Evolutionary conservation across 2,329 filamentous ascomycete genomes (phyloP), one percentile per base, ranked within the genome.

Genomic region (Phialophora verrucosa): DNA sequence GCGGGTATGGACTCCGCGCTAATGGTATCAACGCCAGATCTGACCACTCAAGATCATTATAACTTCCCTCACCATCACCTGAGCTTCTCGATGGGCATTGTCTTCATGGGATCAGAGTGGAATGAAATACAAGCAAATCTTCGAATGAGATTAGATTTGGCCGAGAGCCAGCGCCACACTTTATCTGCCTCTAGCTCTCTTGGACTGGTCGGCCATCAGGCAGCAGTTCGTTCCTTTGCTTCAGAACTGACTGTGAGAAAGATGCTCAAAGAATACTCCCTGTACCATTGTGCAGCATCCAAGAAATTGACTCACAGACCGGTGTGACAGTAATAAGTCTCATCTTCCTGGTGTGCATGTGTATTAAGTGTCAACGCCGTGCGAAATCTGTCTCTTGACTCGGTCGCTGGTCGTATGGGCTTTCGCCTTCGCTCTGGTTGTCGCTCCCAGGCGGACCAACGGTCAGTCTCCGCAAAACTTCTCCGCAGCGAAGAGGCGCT

Each of bases 361-460:
- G 11, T 42, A 35, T 35, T 4, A 10, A 35, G 32, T 35, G 32
- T 35, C 32, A 35, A 35, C 10, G 2, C 14, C 1, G 14, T 17
- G 35, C 14, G 14, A 17, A 12, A 17, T 17, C 2, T 1, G 12
- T 17, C 35, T 42, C 35, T 14, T 42, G 12, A n/a, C 12, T 17
- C 14, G 6, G 14, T 17, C 14, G 2, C 32, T 35, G 32, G 8
- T 35, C 6, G 5, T 44, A 35, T 12, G 32, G 8, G 8, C 32
- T 35, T 35, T 14, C 11, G 14, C 35, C 4, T 2, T 38, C 3
- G 35, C 35, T 42, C 20, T 14, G 35, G 14, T 11, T 12, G 11
- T 38, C 14, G 35, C 35, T 42, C 31, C 20, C 38, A 50, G 54
- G 10, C n/a, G 38, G 32, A 57, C 57, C 20, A 59, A 54, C 35